A percentile compares a stretch with the other conserved stretches of the same genome.
Conservation (phyloP, 441 rosid genomes). For the Dalechampia spathulata region DNA sequence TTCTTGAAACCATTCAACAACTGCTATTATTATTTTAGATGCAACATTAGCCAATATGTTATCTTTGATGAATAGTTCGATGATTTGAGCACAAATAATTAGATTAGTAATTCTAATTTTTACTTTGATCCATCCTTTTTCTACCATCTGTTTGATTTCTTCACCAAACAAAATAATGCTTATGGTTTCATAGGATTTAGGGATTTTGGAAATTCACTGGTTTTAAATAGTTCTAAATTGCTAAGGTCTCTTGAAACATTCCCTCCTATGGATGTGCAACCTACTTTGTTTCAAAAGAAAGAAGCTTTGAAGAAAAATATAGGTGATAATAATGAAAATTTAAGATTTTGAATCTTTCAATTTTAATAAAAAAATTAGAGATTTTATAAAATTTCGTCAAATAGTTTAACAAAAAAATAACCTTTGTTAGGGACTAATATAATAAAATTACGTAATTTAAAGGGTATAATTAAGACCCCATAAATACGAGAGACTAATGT, state of each 20-base stretch:
- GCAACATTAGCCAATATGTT: slow-evolving; percentile 16
- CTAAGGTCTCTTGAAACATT: slow-evolving; percentile 52
- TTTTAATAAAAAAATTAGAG: too few species aligned
- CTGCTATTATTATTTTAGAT: too few species aligned
- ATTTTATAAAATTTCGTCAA: too few species aligned
- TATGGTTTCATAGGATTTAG: slow-evolving; percentile 33
- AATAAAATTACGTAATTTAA: too few species aligned
- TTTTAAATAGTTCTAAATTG: slow-evolving; percentile 46
- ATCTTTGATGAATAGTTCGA: slow-evolving; percentile 30
- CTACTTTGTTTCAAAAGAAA: slow-evolving; percentile 62
- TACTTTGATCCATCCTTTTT: slow-evolving; percentile 26
- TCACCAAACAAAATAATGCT: slow-evolving; percentile 29
- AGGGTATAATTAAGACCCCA: too few species aligned
- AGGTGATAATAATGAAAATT: slow-evolving; percentile 26
- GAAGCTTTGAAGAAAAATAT: slow-evolving; percentile 51
- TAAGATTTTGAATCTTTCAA: too few species aligned
- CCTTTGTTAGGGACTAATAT: too few species aligned
- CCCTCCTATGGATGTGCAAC: slow-evolving; percentile 57
- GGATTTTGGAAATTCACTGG: slow-evolving; percentile 30
- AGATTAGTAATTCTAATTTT: slow-evolving; percentile 23
- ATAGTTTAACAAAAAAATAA: too few species aligned
- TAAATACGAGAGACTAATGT: too few species aligned
- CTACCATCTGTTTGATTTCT: slow-evolving; percentile 23
- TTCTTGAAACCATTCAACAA: slow-evolving; percentile 36
- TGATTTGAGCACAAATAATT: slow-evolving; percentile 31